Evolutionary conservation across 1,284 basidiomycete species (phyloP).

Genomic region (Chalciporus piperatoides): DNA sequence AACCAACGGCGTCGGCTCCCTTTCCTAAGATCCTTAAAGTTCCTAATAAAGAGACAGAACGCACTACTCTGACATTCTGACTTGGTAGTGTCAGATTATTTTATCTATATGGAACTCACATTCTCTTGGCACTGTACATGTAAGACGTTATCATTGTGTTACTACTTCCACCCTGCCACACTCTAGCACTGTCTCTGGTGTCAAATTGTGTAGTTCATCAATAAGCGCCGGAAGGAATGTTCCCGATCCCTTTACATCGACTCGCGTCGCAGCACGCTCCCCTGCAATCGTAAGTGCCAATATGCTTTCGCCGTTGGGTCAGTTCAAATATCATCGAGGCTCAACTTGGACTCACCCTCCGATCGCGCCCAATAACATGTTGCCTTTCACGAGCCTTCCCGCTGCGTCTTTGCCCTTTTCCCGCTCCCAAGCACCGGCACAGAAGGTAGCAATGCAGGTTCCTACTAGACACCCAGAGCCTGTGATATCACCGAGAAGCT

Average conservation of each 20-base stretch:
- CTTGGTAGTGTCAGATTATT: not conserved
- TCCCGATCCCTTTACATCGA: slow-evolving; percentile 78
- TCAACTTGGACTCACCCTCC: slow-evolving; percentile 55
- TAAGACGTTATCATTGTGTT: not conserved
- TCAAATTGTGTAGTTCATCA: slow-evolving; percentile 72
- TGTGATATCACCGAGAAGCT: slow-evolving; percentile 76
- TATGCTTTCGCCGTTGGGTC: slow-evolving; percentile 46
- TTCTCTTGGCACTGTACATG: not conserved
- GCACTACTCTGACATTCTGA: not conserved
- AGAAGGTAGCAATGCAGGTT: slow-evolving; percentile 72
- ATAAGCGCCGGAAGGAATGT: slow-evolving; percentile 87
- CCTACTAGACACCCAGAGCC: slow-evolving; percentile 91
- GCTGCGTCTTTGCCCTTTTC: slow-evolving; percentile 23
- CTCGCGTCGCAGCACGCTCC: slow-evolving; percentile 69
- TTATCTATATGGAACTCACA: not conserved
- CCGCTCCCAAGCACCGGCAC: slow-evolving; percentile 58
- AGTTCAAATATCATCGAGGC: slow-evolving; percentile 3
- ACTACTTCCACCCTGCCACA: slow-evolving; percentile 50
- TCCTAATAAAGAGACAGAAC: slow-evolving; percentile 15
- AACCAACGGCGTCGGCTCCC: slow-evolving; percentile 78
- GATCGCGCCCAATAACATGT: slow-evolving; percentile 72
- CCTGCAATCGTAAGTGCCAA: slow-evolving; percentile 82
- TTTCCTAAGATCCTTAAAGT: slow-evolving; percentile 68
- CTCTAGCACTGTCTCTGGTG: slow-evolving; percentile 48
- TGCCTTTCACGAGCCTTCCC: slow-evolving; percentile 57